phyloP scores from a whole-genome alignment of 2,329 filamentous ascomycete genomes.

The Thielaviopsis punctulata region DNA sequence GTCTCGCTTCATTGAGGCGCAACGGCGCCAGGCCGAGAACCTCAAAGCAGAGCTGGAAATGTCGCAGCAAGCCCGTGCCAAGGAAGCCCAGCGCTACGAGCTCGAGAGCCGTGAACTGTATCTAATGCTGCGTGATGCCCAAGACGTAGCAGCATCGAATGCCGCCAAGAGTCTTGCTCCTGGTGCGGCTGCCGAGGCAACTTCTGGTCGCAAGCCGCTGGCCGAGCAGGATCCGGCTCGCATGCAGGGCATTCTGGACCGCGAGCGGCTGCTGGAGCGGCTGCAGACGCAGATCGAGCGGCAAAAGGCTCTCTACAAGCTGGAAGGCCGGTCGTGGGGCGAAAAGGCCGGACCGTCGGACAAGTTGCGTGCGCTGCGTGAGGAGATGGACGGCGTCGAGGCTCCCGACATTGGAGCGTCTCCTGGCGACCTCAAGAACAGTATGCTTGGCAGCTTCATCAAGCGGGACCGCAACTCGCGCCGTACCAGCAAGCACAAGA shows the following conservation, averaged over 20 bases:
- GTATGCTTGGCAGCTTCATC: slow-evolving; percentile 55
- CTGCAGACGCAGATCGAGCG: slow-evolving; percentile 90
- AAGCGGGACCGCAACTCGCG: slow-evolving; percentile 40
- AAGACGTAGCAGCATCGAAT: slow-evolving; percentile 84
- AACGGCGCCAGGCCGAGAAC: slow-evolving; percentile 68
- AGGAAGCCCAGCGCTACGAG: slow-evolving; percentile 87
- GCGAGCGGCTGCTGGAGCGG: slow-evolving; percentile 80
- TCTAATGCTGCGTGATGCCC: slow-evolving; percentile 92
- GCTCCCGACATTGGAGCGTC: slow-evolving; percentile 24
- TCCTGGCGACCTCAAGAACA: slow-evolving; percentile 43
- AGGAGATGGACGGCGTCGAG: slow-evolving; percentile 67
- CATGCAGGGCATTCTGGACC: slow-evolving; percentile 85
- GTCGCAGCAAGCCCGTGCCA: slow-evolving; percentile 66
- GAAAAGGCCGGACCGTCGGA: slow-evolving; percentile 75
- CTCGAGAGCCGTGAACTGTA: slow-evolving; percentile 92
- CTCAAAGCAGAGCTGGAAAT: slow-evolving; percentile 82
- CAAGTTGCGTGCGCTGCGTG: slow-evolving; percentile 73
- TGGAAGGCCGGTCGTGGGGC: slow-evolving; percentile 84
- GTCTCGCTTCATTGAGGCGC: slow-evolving; percentile 73
- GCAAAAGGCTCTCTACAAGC: slow-evolving; percentile 93
- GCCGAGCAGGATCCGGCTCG: slow-evolving; percentile 51
- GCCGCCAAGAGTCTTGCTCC: slow-evolving; percentile 34
- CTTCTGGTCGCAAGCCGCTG: slow-evolving; percentile 28
- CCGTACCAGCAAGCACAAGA: slow-evolving; percentile 37
- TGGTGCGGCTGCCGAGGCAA: slow-evolving; percentile 14